Percentiles rank a stretch among this genome's conserved stretches.
These are phyloP conservation scores for Xylariaceae sp. DNA, from an alignment of 2,329 filamentous ascomycete species.

Conservation along the genomic window DNA sequence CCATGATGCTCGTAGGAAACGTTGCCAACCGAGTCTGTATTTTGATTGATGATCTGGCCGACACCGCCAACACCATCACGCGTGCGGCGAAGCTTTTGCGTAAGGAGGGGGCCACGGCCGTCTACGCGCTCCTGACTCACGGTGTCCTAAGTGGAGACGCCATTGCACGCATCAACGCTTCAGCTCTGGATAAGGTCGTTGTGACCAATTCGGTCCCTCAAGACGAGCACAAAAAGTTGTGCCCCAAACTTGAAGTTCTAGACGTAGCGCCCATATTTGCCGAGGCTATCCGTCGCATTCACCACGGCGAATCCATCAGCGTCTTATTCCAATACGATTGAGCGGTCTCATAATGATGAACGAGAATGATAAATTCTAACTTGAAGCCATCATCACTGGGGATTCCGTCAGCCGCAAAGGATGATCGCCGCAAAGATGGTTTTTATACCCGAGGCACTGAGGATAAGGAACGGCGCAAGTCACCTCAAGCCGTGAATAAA, in stretches of 20 bases:
- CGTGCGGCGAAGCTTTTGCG: slow-evolving; percentile 95
- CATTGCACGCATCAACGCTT: slow-evolving; percentile 91
- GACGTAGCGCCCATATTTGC: slow-evolving; percentile 92
- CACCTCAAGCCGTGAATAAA: slow-evolving; percentile 9
- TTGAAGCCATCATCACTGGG: slow-evolving; percentile 1
- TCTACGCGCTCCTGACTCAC: slow-evolving; percentile 92
- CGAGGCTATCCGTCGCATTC: slow-evolving; percentile 92
- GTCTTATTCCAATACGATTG: slow-evolving; percentile 87
- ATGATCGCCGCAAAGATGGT: slow-evolving; percentile 10
- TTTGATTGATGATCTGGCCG: slow-evolving; percentile 89
- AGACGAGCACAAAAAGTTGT: slow-evolving; percentile 73
- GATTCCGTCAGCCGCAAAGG: slow-evolving; percentile 2
- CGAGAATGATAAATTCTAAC: neutral
- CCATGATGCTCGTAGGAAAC: slow-evolving; percentile 94
- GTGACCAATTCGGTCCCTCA: slow-evolving; percentile 97
- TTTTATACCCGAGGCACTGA: slow-evolving; percentile 8
- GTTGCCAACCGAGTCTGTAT: slow-evolving; percentile 82
- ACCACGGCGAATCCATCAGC: slow-evolving; percentile 97
- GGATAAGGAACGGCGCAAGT: slow-evolving; percentile 13
- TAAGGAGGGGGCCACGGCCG: slow-evolving; percentile 87
- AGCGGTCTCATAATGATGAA: slow-evolving; percentile 13
- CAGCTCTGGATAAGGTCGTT: slow-evolving; percentile 87
- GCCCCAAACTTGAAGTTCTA: slow-evolving; percentile 87
- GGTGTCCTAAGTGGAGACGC: slow-evolving; percentile 95
- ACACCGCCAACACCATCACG: slow-evolving; percentile 97